Evolutionary conservation across 2,329 filamentous ascomycete genomes (phyloP).

Genomic region (Byssoonygena ceratinophila): DNA sequence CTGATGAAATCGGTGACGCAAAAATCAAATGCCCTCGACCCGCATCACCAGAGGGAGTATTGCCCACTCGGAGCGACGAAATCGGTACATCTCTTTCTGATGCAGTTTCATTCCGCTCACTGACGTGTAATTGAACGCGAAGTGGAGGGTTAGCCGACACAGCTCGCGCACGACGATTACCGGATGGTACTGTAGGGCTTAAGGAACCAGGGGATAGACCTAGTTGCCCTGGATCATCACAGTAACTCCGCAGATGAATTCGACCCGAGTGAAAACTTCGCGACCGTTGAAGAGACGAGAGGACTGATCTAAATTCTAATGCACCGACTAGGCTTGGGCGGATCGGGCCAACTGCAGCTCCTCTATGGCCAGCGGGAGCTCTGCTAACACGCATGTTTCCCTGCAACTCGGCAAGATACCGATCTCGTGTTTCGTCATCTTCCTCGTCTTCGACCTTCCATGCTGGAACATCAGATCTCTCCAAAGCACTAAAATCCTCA

Average conservation of each 20-base stretch:
- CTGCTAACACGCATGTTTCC: constrained; percentile 86
- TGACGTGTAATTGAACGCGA: constrained; percentile 31
- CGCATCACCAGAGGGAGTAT: not conserved
- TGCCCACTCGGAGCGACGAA: not conserved
- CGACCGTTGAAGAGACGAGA: constrained; percentile 76
- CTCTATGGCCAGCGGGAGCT: constrained; percentile 53
- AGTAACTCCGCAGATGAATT: constrained; percentile 59
- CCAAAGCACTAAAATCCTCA: constrained; percentile 55
- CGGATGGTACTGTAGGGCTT: constrained; percentile 17
- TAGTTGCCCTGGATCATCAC: constrained; percentile 49
- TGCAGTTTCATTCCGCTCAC: constrained; percentile 25
- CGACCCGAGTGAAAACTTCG: constrained; percentile 62
- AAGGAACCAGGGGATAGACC: constrained; percentile 21
- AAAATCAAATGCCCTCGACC: constrained; percentile 18
- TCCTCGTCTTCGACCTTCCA: constrained; percentile 48
- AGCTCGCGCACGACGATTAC: constrained; percentile 36
- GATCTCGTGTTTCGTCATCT: constrained; percentile 46
- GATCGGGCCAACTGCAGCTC: constrained; percentile 70
- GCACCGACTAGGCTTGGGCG: constrained; percentile 87
- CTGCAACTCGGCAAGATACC: constrained; percentile 66
- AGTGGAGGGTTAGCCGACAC: constrained; percentile 51
- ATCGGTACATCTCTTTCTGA: constrained; percentile 18
- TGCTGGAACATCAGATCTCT: constrained; percentile 40
- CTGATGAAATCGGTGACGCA: constrained; percentile 29
- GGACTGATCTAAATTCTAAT: constrained; percentile 80